Base-by-base conservation (phyloP, 2,329 filamentous ascomycete species). In the Penicillium glabrum region DNA sequence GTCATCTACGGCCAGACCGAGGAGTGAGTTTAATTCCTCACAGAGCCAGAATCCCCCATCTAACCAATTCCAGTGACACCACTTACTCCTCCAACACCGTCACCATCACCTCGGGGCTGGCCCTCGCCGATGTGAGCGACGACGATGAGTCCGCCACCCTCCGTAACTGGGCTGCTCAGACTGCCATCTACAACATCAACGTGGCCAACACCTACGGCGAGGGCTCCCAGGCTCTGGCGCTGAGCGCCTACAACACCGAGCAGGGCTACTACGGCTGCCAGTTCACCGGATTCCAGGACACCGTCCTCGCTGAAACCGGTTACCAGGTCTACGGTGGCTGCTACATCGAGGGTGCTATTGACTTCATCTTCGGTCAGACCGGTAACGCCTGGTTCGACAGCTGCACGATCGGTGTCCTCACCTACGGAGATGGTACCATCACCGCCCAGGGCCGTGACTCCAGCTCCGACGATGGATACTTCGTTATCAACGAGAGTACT, bases 1-100 rank as follows among this genome's bases (percentile, higher is more conserved):
- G 82, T 79, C 46, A 79, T 86, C 57, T 84, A 84, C 64, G 86
- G 87, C 19, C 82, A 83, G 65, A 87, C 86, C 1, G 68, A 72
- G 29, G 77, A 67, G 65, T 67, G 48, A 24, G 62, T 57, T 5
- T 1, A 37, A 6, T 16, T 10, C 7, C 9, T 4, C 4, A 16
- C 35, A 19, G 8, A 39, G 1, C 8, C 35, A 39, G 5, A 16
- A 16, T 19, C 1, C 5, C 13, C 11, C 24, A 19, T 21, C 26
- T 19, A 10, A 43, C 19, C 26, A 16, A 39, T 4, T 6, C 19
- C 16, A 70, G 75, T 10, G 73, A 74, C 43, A 61, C 58, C 41
- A 46, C 60, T 16, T 88, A 87, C 68, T 62, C 73, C 2, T 72
- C 72, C 54, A 89, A 89, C 73, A 75, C 78, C 31, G 87, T 86